Evolutionary conservation across 2,329 filamentous ascomycete genomes (phyloP).

Genomic region (Fusarium phyllophilum): DNA sequence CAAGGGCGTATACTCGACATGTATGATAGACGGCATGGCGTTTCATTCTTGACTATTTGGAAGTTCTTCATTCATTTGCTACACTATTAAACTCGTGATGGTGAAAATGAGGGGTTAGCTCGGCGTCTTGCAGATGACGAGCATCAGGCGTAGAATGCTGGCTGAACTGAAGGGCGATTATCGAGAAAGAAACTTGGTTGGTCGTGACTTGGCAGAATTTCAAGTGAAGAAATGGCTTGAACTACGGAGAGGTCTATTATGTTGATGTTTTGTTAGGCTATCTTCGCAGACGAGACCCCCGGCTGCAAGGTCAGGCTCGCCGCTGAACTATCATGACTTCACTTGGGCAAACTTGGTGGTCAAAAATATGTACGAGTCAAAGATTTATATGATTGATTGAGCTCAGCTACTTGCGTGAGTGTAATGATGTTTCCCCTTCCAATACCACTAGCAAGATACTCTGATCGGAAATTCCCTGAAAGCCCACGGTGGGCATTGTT

Average conservation of each 20-base stretch:
- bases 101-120: neutral
- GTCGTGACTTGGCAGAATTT: neutral
- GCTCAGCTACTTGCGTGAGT: neutral
- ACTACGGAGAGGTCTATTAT: neutral
- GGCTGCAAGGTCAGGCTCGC: neutral
- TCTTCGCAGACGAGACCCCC: neutral
- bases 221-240: neutral
- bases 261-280: neutral
- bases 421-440: neutral
- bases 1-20: too few relatives aligned
- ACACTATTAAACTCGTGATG: neutral
- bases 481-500: neutral
- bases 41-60: neutral
- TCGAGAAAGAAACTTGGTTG: rapidly evolving
- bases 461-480: neutral
- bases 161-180: too few relatives aligned
- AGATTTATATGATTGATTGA: neutral
- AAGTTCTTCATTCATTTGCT: neutral
- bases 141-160: neutral
- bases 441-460: neutral
- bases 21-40: neutral
- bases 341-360: neutral
- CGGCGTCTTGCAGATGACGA: neutral
- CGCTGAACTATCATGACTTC: neutral
- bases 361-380: neutral